phyloP scores from a whole-genome alignment of 225 moss, liverwort and hornwort genomes.

The Asterella californica region DNA sequence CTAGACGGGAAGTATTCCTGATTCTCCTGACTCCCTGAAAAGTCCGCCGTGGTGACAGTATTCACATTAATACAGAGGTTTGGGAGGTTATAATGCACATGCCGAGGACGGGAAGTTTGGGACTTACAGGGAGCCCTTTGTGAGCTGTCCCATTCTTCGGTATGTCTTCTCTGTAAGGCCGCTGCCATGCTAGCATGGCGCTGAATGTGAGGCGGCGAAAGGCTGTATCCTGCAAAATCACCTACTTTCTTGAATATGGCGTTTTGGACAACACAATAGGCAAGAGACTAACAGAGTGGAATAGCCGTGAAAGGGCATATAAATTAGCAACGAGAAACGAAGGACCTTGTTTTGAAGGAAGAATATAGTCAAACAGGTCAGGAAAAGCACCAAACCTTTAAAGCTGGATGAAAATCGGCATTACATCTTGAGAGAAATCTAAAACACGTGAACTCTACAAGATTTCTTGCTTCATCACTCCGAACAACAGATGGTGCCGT shows the following conservation, averaged over 20 bases:
- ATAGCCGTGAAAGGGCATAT: neutral
- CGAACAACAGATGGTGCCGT: conserved; percentile 58
- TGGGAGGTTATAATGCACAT: neutral
- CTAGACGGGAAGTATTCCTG: neutral
- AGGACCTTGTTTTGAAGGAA: neutral
- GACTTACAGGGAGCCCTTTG: conserved; percentile 26
- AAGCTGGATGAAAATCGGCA: conserved; percentile 69
- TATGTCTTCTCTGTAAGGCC: conserved; percentile 66
- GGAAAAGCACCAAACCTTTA: conserved; percentile 56
- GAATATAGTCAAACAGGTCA: neutral
- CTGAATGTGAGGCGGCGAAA: conserved; percentile 85
- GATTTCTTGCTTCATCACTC: conserved; percentile 63
- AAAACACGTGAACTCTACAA: conserved; percentile 85
- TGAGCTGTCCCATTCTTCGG: conserved; percentile 9
- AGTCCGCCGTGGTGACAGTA: neutral
- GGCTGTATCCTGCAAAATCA: conserved; percentile 63
- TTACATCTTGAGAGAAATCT: conserved; percentile 70
- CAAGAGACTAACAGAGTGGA: neutral
- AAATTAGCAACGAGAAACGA: neutral
- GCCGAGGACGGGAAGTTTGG: neutral
- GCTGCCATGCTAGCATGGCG: conserved; percentile 98
- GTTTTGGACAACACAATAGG: too few species aligned
- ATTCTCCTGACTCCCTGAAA: neutral
- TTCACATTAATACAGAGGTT: neutral
- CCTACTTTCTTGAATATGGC: neutral